A percentile compares a stretch with the other conserved stretches of the same genome.
Conservation (phyloP, 352 stramenopile genomes). For the Globisporangium polare region DNA sequence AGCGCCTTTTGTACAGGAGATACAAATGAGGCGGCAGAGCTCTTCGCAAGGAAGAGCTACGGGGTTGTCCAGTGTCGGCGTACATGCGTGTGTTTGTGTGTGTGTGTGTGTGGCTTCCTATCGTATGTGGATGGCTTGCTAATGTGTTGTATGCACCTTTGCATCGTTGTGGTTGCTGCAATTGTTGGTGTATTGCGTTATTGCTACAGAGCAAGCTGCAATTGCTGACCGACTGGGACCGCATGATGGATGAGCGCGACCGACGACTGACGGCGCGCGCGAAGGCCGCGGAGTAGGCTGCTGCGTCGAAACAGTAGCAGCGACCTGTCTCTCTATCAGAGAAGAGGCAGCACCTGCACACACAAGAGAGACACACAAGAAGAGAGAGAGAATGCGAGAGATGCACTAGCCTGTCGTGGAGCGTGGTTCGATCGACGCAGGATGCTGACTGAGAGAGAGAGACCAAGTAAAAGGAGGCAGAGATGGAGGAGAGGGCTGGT, state of each 20-base stretch:
- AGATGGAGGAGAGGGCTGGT: background rate
- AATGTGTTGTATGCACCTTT: background rate
- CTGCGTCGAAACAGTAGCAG: constrained; percentile 12
- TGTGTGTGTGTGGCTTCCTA: background rate
- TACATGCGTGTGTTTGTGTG: background rate
- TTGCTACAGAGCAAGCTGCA: constrained; percentile 66
- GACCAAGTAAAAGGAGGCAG: background rate
- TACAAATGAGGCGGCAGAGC: background rate
- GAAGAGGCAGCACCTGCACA: background rate
- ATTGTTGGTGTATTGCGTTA: background rate
- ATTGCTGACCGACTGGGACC: constrained; percentile 75
- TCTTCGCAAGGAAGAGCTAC: background rate
- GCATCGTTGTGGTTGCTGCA: background rate
- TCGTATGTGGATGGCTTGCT: background rate
- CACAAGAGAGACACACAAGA: background rate
- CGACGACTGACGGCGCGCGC: constrained; percentile 50
- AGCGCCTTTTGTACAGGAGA: background rate
- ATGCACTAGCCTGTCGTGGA: background rate
- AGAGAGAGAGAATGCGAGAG: background rate
- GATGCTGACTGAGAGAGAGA: background rate
- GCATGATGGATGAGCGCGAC: constrained; percentile 79
- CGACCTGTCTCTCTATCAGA: background rate
- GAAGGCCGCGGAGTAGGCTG: constrained; percentile 16
- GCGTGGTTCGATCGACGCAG: background rate
- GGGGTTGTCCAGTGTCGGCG: background rate